Evolutionary conservation across 345 rosid genomes (phyloP).

Genomic region (Syzygium aromaticum): DNA sequence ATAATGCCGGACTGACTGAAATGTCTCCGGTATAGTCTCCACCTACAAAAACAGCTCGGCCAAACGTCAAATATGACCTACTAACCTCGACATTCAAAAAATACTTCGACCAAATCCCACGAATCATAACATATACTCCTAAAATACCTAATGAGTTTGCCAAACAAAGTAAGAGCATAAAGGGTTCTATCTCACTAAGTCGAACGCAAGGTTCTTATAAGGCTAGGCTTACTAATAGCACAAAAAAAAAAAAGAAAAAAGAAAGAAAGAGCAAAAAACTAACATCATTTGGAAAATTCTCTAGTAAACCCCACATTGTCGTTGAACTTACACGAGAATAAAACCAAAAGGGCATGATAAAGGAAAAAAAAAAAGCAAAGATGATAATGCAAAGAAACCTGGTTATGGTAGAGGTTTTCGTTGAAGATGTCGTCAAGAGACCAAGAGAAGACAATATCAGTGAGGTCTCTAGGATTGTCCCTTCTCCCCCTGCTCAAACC

Average conservation of each 20-base stretch:
- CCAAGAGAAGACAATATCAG: slow-evolving; percentile 21
- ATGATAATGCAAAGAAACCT: slow-evolving; percentile 5
- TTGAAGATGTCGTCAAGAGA: slow-evolving; percentile 24
- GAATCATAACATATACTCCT: not conserved
- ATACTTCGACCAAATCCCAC: not conserved
- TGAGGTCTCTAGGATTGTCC: not conserved
- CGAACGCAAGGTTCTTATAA: not conserved
- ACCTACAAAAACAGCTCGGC: slow-evolving; percentile 12
- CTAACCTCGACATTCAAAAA: not conserved
- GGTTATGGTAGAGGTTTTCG: slow-evolving; percentile 13
- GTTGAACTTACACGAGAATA: not conserved
- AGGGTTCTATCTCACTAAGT: not conserved
- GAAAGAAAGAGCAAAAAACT: not conserved
- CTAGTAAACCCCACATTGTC: not conserved
- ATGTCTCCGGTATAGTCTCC: slow-evolving; percentile 22
- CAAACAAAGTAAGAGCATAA: not conserved
- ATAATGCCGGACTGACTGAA: slow-evolving; percentile 20
- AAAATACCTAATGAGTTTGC: not conserved
- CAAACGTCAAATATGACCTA: not conserved
- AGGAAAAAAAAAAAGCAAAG: not conserved
- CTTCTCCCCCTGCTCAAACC: not conserved
- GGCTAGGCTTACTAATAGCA: not conserved
- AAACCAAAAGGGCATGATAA: not conserved
- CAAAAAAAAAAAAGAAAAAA: too few relatives aligned
- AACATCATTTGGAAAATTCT: not conserved